A percentile compares a stretch with the other conserved stretches of the same genome.
phyloP scores from a whole-genome alignment of 176 grass and related monocot species.

The Hordeum marinum region DNA sequence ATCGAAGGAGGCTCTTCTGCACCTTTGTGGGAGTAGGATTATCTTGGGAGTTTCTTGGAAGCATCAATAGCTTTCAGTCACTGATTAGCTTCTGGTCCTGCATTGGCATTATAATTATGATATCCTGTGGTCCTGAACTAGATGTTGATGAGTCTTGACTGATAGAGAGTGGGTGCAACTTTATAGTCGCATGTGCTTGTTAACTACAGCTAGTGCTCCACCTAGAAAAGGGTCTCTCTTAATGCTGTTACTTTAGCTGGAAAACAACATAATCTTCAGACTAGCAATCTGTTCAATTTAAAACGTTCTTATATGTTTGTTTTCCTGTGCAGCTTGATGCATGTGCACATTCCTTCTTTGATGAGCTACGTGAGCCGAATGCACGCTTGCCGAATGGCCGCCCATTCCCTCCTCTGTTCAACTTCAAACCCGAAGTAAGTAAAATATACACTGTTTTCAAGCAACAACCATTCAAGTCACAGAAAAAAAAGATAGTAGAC shows the following conservation, averaged over 20 bases:
- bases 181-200: constrained; percentile 32
- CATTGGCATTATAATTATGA: constrained; percentile 20
- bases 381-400: constrained; percentile 76
- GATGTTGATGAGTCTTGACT: constrained; percentile 16
- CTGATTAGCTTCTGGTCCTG: constrained; percentile 16
- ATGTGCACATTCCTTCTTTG: constrained; percentile 91
- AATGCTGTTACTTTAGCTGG: constrained; percentile 21
- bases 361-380: constrained; percentile 76
- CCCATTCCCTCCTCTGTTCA: constrained; percentile 78
- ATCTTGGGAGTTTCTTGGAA: not conserved
- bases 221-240: constrained; percentile 1
- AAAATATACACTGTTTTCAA: not conserved
- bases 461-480: not conserved
- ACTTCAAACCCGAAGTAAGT: constrained; percentile 92
- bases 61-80: not conserved
- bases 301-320: constrained; percentile 11
- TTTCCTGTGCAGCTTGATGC: constrained; percentile 78
- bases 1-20: not conserved
- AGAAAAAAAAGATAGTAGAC: not conserved
- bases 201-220: constrained; percentile 30
- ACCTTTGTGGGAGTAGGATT: constrained; percentile 12
- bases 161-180: constrained; percentile 25
- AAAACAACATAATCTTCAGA: constrained; percentile 1
- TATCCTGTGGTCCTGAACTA: constrained; percentile 30
- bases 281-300: not conserved